Conservation (phyloP, 352 stramenopile genomes). For the Globisporangium viniferum region DNA sequence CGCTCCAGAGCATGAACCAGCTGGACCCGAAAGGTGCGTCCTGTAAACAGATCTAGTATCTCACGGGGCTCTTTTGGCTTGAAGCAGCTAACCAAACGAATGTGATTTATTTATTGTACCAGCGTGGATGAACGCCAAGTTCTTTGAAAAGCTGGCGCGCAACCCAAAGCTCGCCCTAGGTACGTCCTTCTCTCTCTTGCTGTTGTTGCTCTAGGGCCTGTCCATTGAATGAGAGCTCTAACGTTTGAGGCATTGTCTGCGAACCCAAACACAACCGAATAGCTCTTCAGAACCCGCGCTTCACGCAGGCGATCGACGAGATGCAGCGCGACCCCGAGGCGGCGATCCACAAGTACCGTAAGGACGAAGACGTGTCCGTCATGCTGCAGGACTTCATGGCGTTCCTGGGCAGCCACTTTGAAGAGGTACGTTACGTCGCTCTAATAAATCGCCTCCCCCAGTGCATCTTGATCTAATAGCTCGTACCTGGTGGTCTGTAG, state of each 20-base stretch:
- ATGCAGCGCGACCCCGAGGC: constrained; percentile 60
- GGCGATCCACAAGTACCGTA: constrained; percentile 65
- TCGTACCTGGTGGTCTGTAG: constrained; percentile 14
- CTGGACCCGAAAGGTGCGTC: constrained; percentile 58
- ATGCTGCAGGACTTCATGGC: constrained; percentile 74
- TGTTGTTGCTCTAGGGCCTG: no score
- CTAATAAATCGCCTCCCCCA: no score
- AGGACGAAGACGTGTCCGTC: constrained; percentile 47
- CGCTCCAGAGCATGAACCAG: constrained; percentile 54
- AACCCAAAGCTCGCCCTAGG: constrained; percentile 55
- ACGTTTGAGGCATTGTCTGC: neutral
- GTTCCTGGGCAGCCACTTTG: constrained; percentile 71
- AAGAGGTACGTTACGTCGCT: constrained; percentile 43
- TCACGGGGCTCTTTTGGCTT: no score
- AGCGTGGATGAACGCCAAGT: constrained; percentile 77
- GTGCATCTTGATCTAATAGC: neutral
- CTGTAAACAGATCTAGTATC: neutral
- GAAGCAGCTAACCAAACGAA: neutral
- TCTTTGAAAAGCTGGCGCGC: constrained; percentile 64
- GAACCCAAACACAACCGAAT: no score
- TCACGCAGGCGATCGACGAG: constrained; percentile 64
- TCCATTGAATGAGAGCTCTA: no score
- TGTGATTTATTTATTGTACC: neutral
- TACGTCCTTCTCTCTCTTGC: constrained; percentile 15
- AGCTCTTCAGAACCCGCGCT: constrained; percentile 69